Percentiles rank a stretch among this genome's conserved stretches.
Evolutionary conservation across 1,284 basidiomycete genomes (phyloP).

Genomic region (Mrakiaceae sp.): DNA sequence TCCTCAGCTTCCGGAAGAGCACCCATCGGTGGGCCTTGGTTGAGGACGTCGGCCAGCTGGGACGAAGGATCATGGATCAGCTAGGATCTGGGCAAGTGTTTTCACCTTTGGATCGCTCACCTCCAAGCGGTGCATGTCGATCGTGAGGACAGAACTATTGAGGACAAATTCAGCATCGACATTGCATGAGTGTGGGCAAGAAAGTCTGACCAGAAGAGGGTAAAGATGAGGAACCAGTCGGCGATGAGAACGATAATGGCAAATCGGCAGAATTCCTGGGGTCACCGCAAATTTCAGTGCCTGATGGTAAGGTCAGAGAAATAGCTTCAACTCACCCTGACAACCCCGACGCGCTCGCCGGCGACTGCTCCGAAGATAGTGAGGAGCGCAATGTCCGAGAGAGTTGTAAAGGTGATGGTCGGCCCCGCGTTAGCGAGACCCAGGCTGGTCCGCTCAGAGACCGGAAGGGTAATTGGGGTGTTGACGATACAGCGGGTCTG

Average conservation of each 20-base stretch:
- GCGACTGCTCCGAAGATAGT: conserved; percentile 66
- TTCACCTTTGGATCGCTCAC: conserved; percentile 33
- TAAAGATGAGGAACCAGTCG: conserved; percentile 90
- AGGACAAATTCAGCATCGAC: background rate
- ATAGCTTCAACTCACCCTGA: conserved; percentile 28
- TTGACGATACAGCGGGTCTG: conserved; percentile 79
- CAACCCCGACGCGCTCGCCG: conserved; percentile 49
- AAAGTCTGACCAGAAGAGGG: conserved; percentile 66
- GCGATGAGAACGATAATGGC: conserved; percentile 87
- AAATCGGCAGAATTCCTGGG: conserved; percentile 81
- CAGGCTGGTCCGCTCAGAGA: conserved; percentile 82
- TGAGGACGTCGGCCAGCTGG: conserved; percentile 63
- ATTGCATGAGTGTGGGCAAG: background rate
- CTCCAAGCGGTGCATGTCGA: conserved; percentile 82
- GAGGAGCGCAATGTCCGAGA: conserved; percentile 73
- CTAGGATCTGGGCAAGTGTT: background rate
- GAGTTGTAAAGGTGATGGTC: conserved; percentile 82
- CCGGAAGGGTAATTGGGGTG: conserved; percentile 78
- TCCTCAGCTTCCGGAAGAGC: background rate
- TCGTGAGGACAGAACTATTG: conserved; percentile 47
- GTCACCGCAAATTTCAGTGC: background rate
- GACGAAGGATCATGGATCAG: background rate
- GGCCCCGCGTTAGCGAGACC: conserved; percentile 79
- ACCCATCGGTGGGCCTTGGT: conserved; percentile 41
- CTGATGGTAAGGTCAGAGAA: background rate